These are phyloP conservation scores for Podila verticillata DNA, from an alignment of 192 early-diverging fungal genomes.

Conservation along the genomic window DNA sequence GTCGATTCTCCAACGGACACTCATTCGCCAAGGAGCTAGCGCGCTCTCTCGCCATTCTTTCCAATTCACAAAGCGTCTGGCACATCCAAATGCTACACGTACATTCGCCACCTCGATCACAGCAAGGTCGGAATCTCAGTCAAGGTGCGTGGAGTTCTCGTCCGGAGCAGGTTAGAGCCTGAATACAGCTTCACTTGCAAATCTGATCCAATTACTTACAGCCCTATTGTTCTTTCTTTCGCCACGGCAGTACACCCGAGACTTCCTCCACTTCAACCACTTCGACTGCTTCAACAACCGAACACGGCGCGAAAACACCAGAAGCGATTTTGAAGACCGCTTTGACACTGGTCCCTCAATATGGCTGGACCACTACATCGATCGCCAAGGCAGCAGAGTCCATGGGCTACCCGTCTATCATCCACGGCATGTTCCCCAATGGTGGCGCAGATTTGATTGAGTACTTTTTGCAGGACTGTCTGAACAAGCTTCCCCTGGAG, in stretches of 20 bases:
- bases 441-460: conserved; percentile 78
- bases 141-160: background rate
- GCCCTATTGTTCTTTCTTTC: background rate
- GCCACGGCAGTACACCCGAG: background rate
- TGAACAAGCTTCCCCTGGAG: conserved; percentile 66
- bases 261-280: background rate
- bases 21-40: background rate
- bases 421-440: conserved; percentile 72
- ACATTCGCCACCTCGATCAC: background rate
- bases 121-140: background rate
- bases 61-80: background rate
- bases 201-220: background rate
- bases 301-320: conserved; percentile 8
- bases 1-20: conserved; percentile 1
- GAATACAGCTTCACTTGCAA: no score
- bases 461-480: conserved; percentile 76
- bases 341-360: conserved; percentile 69
- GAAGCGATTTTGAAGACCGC: conserved; percentile 69
- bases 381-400: conserved; percentile 69
- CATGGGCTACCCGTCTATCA: conserved; percentile 75
- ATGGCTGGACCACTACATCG: conserved; percentile 82
- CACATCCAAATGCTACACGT: background rate
- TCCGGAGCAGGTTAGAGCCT: no score
- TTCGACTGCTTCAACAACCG: background rate
- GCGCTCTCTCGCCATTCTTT: background rate